phyloP scores from a whole-genome alignment of 2,329 filamentous ascomycete genomes.

The Xylaria sp. region DNA sequence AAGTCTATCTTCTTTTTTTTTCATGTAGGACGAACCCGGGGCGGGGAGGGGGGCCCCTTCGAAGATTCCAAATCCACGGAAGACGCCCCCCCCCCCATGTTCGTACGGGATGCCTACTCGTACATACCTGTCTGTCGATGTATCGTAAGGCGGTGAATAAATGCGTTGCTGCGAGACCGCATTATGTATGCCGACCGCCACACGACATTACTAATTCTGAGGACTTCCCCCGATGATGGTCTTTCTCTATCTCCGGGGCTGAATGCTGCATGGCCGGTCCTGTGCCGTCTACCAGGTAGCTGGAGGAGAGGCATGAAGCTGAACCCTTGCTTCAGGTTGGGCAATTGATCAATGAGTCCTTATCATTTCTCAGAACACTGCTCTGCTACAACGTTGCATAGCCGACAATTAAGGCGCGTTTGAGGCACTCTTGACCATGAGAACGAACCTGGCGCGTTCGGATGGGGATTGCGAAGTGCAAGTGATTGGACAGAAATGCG shows the following conservation, averaged over 20 bases:
- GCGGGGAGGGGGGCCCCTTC: background rate
- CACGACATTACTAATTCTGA: background rate
- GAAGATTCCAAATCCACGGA: background rate
- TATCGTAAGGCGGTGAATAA: background rate
- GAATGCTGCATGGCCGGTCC: background rate
- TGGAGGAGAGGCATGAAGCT: background rate
- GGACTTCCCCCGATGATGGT: background rate
- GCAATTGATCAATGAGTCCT: background rate
- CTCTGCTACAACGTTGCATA: background rate
- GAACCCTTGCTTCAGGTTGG: background rate
- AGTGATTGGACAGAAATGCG: too few relatives aligned
- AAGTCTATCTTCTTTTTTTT: background rate
- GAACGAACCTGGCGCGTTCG: too few relatives aligned
- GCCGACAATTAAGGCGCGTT: too few relatives aligned
- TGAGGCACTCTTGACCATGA: too few relatives aligned
- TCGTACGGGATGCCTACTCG: background rate
- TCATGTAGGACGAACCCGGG: background rate
- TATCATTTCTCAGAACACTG: background rate
- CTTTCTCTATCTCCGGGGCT: background rate
- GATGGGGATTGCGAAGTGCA: too few relatives aligned
- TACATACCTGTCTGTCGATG: too few relatives aligned
- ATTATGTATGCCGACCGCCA: background rate
- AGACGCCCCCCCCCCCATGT: background rate
- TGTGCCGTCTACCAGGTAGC: background rate
- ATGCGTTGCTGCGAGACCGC: background rate